These are phyloP conservation scores for Strobilomyces dryophilus DNA, from an alignment of 768 basidiomycete species.

Conservation along the genomic window DNA sequence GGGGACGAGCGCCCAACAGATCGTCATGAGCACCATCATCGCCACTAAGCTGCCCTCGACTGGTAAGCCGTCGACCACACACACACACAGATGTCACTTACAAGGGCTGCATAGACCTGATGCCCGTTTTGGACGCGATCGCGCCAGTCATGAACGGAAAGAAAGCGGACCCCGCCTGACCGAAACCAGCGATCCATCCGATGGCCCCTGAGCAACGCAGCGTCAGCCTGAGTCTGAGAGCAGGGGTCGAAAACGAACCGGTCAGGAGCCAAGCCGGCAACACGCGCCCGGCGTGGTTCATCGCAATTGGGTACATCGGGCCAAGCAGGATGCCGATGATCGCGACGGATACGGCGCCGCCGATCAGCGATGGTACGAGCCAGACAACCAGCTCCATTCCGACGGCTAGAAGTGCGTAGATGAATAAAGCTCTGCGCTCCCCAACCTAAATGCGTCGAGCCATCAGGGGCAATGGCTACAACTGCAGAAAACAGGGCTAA, in stretches of 20 bases:
- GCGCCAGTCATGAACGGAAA: conserved; percentile 73
- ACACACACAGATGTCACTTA: conserved; percentile 7
- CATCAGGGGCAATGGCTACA: neutral
- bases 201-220: conserved; percentile 40
- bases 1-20: conserved; percentile 42
- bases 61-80: neutral
- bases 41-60: conserved; percentile 25
- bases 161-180: conserved; percentile 68
- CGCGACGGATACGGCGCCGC: conserved; percentile 51
- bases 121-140: conserved; percentile 57
- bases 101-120: conserved; percentile 37
- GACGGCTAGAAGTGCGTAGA: conserved; percentile 51
- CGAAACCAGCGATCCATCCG: conserved; percentile 66
- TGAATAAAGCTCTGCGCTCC: conserved; percentile 47
- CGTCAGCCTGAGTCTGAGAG: neutral
- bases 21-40: conserved; percentile 41
- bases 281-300: conserved; percentile 66
- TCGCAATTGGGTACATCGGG: conserved; percentile 51
- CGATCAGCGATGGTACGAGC: conserved; percentile 51
- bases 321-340: conserved; percentile 54
- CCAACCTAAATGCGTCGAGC: conserved; percentile 37
- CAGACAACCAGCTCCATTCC: conserved; percentile 56
- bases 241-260: conserved; percentile 19
- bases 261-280: conserved; percentile 68
- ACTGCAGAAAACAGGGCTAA: conserved; percentile 7